phyloP scores from a whole-genome alignment of 2,329 filamentous ascomycete genomes.

The Phyllosticta capitalensis region DNA sequence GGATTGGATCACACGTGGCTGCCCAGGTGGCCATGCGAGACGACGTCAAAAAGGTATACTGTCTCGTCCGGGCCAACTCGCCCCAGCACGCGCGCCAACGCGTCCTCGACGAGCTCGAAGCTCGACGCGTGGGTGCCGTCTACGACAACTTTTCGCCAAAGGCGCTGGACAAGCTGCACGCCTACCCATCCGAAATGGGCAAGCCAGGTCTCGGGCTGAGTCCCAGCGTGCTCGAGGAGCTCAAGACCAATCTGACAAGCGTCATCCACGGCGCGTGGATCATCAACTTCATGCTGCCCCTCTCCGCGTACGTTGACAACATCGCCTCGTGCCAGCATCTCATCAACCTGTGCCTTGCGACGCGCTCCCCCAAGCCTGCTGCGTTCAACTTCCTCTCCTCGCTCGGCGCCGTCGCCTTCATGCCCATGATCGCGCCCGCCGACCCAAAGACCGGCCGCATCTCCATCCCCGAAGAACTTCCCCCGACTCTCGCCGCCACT shows the following conservation, averaged over 20 bases:
- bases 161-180: slow-evolving; percentile 21
- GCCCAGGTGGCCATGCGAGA: slow-evolving; percentile 21
- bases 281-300: slow-evolving; percentile 47
- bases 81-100: slow-evolving; percentile 26
- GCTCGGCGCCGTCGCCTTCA: neutral
- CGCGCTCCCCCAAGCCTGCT: slow-evolving; percentile 25
- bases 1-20: slow-evolving; percentile 52
- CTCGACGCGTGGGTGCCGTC: slow-evolving; percentile 24
- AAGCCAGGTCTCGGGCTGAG: slow-evolving; percentile 32
- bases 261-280: slow-evolving; percentile 48
- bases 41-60: slow-evolving; percentile 36
- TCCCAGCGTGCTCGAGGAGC: slow-evolving; percentile 12
- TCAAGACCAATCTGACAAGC: slow-evolving; percentile 24
- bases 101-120: slow-evolving; percentile 25
- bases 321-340: slow-evolving; percentile 39
- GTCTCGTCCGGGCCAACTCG: slow-evolving; percentile 40
- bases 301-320: slow-evolving; percentile 41
- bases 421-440: neutral
- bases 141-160: slow-evolving; percentile 13
- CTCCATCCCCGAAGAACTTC: slow-evolving; percentile 26
- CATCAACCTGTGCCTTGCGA: slow-evolving; percentile 29
- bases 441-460: slow-evolving; percentile 10
- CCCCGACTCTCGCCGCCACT: slow-evolving; percentile 24
- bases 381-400: slow-evolving; percentile 32
- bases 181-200: slow-evolving; percentile 30